Base-by-base conservation (phyloP, 805 yeast species). In the Zygoascus biomembranicola region DNA sequence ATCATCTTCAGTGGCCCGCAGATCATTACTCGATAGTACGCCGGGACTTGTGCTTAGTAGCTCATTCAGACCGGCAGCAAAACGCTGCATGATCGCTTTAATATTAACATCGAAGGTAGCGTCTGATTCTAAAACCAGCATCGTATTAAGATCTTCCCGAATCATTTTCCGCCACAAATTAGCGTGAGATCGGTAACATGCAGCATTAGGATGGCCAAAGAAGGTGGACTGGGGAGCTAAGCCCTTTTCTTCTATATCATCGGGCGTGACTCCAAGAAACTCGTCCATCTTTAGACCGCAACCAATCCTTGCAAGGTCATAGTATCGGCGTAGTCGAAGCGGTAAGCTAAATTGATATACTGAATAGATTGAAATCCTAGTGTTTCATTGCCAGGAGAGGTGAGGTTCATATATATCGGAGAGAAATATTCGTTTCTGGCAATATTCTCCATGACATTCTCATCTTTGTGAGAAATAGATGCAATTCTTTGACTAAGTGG, bases 41-140 rank as follows among this genome's bases (percentile, higher is more conserved):
- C n/a, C 42, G 4, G 49, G 23, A 5, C 26, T 13, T 13, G 5
- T 32, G 20, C 16, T 47, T 4, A 48, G 32, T 13, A 55, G 43
- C 46, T 56, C 37, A 26, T 55, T 32, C 28, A 56, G 51, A 20
- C 51, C 58, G 2, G 41, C 41, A 5, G 59, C 52, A 19, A 52
- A 32, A 3, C 48, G 37, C 11, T 26, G 42, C 41, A 35, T 52
- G 8, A 28, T 31, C 8, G 35, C 32, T 39, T 49, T 20, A 32
- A 55, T 46, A 31, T 53, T 47, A 20, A 50, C 20, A 43, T 55
- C 58, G 57, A 57, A 55, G 8, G 57, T 47, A 23, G 58, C 58
- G 23, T 55, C 57, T n/a, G 54, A 55, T 47, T 55, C 58, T 42
- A 55, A 19, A 1, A 55, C 41, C 8, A 55, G 35, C 39, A 53